Evolutionary conservation across 306 rosid species (phyloP).

Genomic region (Cicer chorassanicum): DNA sequence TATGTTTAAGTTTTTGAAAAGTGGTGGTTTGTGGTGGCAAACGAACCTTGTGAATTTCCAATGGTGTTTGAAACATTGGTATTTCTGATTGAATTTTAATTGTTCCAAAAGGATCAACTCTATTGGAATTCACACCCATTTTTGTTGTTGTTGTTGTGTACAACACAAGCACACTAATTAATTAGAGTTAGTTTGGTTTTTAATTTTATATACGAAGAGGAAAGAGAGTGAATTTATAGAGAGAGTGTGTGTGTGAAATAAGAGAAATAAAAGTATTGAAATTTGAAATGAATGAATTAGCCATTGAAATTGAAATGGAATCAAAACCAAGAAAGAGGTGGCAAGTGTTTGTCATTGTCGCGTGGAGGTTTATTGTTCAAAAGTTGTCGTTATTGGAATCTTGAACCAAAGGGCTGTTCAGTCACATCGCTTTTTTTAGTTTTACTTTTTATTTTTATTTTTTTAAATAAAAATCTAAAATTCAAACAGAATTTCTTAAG

Average conservation of each 20-base stretch:
- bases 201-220: slow-evolving; percentile 31
- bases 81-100: slow-evolving; percentile 54
- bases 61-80: slow-evolving; percentile 44
- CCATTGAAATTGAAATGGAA: slow-evolving; percentile 7
- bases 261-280: neutral
- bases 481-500: no score
- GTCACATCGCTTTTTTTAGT: neutral
- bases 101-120: slow-evolving; percentile 65
- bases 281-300: neutral
- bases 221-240: slow-evolving; percentile 60
- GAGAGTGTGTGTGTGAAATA: slow-evolving; percentile 6
- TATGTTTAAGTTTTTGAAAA: slow-evolving; percentile 63
- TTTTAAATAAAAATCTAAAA: no score
- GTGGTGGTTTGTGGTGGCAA: slow-evolving; percentile 74
- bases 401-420: slow-evolving; percentile 14
- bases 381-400: slow-evolving; percentile 27
- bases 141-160: neutral
- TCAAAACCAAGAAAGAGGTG: slow-evolving; percentile 1
- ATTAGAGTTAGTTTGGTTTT: neutral
- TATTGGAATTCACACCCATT: slow-evolving; percentile 72
- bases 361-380: slow-evolving; percentile 39
- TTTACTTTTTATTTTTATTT: no score
- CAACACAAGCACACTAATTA: neutral
- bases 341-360: slow-evolving; percentile 23
- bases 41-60: slow-evolving; percentile 69